phyloP scores from a whole-genome alignment of 768 basidiomycete species.

The Podaxis sp. region DNA sequence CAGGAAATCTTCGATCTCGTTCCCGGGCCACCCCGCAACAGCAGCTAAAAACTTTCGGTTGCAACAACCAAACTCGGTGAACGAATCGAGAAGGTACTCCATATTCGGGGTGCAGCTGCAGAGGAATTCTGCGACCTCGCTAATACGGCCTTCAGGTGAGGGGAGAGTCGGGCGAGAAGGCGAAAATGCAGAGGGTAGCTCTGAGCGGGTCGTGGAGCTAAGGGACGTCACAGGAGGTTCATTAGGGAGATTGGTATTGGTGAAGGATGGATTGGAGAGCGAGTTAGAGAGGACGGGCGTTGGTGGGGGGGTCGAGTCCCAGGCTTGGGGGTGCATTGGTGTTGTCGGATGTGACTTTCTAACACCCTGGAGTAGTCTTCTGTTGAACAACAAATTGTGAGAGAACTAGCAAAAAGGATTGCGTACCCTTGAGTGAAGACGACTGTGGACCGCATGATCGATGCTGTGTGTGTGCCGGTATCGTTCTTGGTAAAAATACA shows the following conservation, averaged over 20 bases:
- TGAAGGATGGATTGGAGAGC: no score
- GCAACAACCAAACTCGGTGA: constrained; percentile 13
- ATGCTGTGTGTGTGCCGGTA: not conserved
- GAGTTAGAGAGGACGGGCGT: no score
- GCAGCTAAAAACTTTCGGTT: constrained; percentile 6
- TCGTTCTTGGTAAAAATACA: not conserved
- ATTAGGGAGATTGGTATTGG: no score
- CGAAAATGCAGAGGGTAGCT: not conserved
- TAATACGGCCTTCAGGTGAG: not conserved
- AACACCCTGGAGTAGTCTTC: no score
- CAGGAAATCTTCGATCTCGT: constrained; percentile 11
- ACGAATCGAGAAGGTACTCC: constrained; percentile 1
- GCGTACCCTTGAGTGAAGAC: no score
- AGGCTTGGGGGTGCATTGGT: no score
- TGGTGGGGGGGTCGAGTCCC: no score
- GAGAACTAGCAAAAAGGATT: no score
- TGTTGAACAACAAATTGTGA: no score
- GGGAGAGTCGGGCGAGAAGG: not conserved
- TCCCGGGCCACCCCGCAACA: not conserved
- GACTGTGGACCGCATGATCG: not conserved
- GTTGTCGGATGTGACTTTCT: no score
- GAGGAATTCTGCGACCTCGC: constrained; percentile 6
- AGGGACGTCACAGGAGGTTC: no score
- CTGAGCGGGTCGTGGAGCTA: not conserved
- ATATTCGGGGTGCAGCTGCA: constrained; percentile 7